A percentile compares a stretch with the other conserved stretches of the same genome.
Evolutionary conservation across 805 yeast species (phyloP).

Genomic region (Blastobotrys parvus): DNA sequence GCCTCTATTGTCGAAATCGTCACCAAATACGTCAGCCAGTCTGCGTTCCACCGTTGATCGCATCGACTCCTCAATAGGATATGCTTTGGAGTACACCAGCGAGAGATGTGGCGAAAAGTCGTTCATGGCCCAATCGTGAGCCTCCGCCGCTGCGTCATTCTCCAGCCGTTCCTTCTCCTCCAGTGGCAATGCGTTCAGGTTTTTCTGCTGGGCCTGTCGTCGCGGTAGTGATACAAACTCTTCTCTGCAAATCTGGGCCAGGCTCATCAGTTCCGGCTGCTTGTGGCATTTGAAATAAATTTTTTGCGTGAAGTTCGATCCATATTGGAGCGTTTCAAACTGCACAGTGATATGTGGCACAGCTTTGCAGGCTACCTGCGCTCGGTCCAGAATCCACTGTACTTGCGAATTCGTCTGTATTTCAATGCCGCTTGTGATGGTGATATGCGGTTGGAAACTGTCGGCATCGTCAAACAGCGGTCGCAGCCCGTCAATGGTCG

Average conservation of each 20-base stretch:
- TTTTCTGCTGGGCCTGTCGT: constrained; percentile 11
- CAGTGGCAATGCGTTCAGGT: constrained; percentile 23
- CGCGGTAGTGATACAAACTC: constrained; percentile 26
- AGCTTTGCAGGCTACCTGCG: constrained; percentile 49
- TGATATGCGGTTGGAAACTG: constrained; percentile 65
- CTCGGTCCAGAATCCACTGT: constrained; percentile 46
- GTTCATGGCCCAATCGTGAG: constrained; percentile 46
- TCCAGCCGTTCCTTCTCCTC: constrained; percentile 19
- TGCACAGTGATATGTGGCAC: constrained; percentile 32
- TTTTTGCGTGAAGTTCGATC: constrained; percentile 45
- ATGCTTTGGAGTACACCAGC: constrained; percentile 53
- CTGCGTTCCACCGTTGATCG: constrained; percentile 56
- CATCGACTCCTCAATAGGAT: constrained; percentile 61
- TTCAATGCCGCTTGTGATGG: constrained; percentile 56
- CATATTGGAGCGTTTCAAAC: constrained; percentile 38
- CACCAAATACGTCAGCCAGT: constrained; percentile 56
- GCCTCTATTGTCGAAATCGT: constrained; percentile 30
- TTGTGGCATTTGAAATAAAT: constrained; percentile 41
- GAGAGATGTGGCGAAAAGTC: constrained; percentile 70
- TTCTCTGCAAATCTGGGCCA: constrained; percentile 37
- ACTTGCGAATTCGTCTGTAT: constrained; percentile 48
- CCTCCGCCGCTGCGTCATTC: constrained; percentile 34
- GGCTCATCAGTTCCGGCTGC: constrained; percentile 40
- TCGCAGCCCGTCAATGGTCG: constrained; percentile 54
- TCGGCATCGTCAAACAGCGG: constrained; percentile 71